These are phyloP conservation scores for Sporothrix dimorphospora DNA, from an alignment of 2,329 filamentous ascomycete species.

Conservation along the genomic window DNA sequence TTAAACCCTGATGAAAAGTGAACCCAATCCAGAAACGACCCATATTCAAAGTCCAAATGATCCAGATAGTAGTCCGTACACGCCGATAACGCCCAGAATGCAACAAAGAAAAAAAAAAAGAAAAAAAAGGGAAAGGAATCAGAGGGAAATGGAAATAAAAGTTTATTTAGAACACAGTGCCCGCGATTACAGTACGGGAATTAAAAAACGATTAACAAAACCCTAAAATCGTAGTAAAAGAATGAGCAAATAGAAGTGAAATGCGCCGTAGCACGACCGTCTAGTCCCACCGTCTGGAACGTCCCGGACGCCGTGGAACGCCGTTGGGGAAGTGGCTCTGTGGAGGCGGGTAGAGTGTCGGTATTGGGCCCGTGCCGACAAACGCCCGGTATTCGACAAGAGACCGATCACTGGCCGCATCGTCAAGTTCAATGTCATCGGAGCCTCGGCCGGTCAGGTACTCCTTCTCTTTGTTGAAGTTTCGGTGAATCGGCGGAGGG, in stretches of 20 bases:
- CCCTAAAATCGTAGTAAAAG: neutral
- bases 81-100: neutral
- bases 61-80: neutral
- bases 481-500: conserved; percentile 34
- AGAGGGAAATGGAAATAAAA: neutral
- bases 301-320: conserved; percentile 8
- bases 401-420: conserved; percentile 31
- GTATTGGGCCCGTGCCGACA: neutral
- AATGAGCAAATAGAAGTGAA: neutral
- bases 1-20: neutral
- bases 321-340: conserved; percentile 21
- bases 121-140: no score
- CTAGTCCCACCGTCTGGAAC: conserved; percentile 20
- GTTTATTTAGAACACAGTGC: neutral
- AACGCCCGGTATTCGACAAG: conserved; percentile 22
- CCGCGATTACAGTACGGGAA: neutral
- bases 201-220: neutral
- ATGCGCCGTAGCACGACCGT: neutral
- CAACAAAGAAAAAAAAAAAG: no score
- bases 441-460: conserved; percentile 19
- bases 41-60: neutral
- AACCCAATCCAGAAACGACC: neutral
- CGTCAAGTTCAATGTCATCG: conserved; percentile 30
- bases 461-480: conserved; percentile 30
- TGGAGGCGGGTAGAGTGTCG: conserved; percentile 26